Base-by-base conservation (phyloP, 768 basidiomycete species). In the Russula lepida region DNA sequence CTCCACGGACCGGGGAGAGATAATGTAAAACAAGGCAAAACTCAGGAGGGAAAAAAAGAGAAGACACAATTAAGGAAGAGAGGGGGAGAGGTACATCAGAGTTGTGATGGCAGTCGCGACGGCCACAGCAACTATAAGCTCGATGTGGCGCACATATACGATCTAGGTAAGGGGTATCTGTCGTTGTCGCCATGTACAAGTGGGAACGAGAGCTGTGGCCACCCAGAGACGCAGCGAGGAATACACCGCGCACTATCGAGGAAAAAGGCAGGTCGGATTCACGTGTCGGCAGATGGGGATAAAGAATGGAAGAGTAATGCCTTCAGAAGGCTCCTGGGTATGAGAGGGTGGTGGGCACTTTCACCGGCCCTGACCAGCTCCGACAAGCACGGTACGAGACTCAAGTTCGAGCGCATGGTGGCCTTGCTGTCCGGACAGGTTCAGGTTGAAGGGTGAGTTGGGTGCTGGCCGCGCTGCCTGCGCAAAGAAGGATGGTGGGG, bases 401-500 rank as follows among this genome's bases (percentile, higher is more conserved):
- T 66, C 65, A 39, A 52, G 35, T 37, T 66, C 63, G 6, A 65
- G 54, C 0, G 55, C 27, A 19, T 65, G 56, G 37, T 64, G 64
- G 27, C 62, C 30, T 15, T 63, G 61, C 30, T 64, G 61, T 15
- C 58, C 32, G 32, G 64, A 23, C 11, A 61, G 30, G 49, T 51
- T 48, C 35, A 64, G 30, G 33, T 60, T 56, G 33, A 66, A 66
- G 21, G 66, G 66, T 12, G 64, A 65, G 32, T 55, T 58, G 41
- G 57, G 48, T n/a, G 59, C 44, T 6, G 59, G 65, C 19, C 63
- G 59, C 2, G 46, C 63, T 7, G 58, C 48, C 17, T 66, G 65
- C 4, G 59, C 60, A 30, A 66, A 66, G 54, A 61, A 65, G 19
- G 64, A 60, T 5, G 66, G 50, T 12, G 66, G 50, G 13, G 65